Conservation (phyloP, 352 stramenopile species). For the Elongisporangium prolatum region DNA sequence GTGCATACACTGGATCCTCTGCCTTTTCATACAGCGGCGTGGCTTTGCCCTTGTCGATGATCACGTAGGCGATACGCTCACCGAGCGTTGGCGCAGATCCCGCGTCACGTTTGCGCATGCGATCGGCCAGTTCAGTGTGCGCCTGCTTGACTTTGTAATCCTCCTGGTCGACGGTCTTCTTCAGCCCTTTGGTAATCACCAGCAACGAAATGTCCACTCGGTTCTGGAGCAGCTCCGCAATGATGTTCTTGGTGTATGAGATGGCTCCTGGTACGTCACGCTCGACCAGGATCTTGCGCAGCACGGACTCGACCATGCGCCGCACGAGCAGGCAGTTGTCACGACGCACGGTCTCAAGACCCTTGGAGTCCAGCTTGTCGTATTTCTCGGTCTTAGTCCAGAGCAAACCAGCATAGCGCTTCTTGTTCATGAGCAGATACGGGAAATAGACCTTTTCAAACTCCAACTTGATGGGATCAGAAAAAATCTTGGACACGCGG, state of each 20-base stretch:
- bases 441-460: constrained; percentile 99
- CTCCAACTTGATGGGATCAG: constrained; percentile 96
- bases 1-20: constrained; percentile 98
- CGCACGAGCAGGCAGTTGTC: constrained; percentile 99
- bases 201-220: constrained; percentile 99
- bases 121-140: constrained; percentile 97
- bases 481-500: constrained; percentile 96
- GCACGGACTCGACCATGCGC: constrained; percentile 95
- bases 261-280: constrained; percentile 95
- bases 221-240: constrained; percentile 98
- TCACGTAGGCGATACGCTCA: constrained; percentile 99
- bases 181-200: constrained; percentile 99
- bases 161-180: constrained; percentile 97
- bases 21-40: constrained; percentile 96
- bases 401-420: constrained; percentile 86
- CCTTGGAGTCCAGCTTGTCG: constrained; percentile 98
- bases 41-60: constrained; percentile 96
- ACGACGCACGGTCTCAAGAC: constrained; percentile 98
- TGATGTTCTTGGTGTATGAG: constrained; percentile 96
- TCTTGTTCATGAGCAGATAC: constrained; percentile 99
- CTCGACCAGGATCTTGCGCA: constrained; percentile 99
- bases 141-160: constrained; percentile 99
- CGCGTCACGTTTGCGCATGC: constrained; percentile 98
- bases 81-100: constrained; percentile 96
- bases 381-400: constrained; percentile 94